phyloP scores from a whole-genome alignment of 768 basidiomycete genomes.

The Leccinum broughii region DNA sequence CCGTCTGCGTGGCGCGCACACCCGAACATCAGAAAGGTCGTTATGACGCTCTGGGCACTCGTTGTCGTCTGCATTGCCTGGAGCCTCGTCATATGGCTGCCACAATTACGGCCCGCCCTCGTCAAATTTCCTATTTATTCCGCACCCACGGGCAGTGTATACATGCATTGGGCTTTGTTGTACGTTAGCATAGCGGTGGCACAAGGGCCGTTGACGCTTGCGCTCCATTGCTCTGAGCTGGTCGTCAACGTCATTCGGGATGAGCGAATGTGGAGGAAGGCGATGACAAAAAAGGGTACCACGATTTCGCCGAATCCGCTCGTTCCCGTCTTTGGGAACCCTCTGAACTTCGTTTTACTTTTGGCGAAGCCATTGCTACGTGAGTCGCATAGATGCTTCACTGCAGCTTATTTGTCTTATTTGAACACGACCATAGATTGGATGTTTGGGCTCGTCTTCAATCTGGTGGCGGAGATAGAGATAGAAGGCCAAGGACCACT shows the following conservation, averaged over 20 bases:
- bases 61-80: conserved; percentile 22
- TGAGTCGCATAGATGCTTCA: conserved; percentile 11
- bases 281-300: conserved; percentile 17
- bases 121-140: too few species aligned
- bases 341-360: conserved; percentile 16
- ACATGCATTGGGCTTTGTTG: conserved; percentile 25
- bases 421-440: conserved; percentile 20
- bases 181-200: conserved; percentile 26
- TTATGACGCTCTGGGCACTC: conserved; percentile 25
- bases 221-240: conserved; percentile 30
- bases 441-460: conserved; percentile 34
- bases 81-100: conserved; percentile 7
- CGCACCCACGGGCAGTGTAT: too few species aligned
- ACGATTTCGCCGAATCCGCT: conserved; percentile 22
- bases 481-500: too few species aligned
- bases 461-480: neutral
- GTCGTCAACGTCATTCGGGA: conserved; percentile 30
- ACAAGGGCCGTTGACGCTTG: conserved; percentile 31
- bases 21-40: conserved; percentile 21
- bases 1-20: conserved; percentile 33
- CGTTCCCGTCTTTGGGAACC: conserved; percentile 21
- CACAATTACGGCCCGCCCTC: too few species aligned
- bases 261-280: conserved; percentile 3
- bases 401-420: neutral
- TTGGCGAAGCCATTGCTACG: conserved; percentile 27